Evolutionary conservation across 2,329 filamentous ascomycete species (phyloP).

Genomic region (Pseudogymnoascus verrucosus): DNA sequence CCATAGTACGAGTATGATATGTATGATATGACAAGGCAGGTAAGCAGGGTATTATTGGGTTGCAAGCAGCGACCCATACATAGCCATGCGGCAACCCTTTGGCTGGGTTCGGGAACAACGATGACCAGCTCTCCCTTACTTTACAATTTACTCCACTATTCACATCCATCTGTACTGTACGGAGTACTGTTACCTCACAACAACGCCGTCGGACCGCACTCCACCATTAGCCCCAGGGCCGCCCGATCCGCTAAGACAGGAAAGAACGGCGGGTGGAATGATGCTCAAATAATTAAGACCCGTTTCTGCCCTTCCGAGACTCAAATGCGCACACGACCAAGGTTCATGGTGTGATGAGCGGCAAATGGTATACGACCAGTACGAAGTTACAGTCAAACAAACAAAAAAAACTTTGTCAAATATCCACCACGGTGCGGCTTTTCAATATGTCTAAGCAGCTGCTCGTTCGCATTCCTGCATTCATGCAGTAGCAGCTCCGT

Average conservation of each 20-base stretch:
- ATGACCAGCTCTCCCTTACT: conserved; percentile 1
- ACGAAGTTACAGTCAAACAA: not conserved
- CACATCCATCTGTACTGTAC: not conserved
- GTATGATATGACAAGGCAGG: not conserved
- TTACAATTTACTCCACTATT: not conserved
- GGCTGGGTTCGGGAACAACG: conserved; percentile 2
- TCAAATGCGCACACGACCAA: not conserved
- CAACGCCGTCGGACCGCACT: not conserved
- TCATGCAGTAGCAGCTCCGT: not conserved
- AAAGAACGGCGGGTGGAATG: not conserved
- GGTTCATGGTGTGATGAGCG: not conserved
- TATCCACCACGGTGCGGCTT: not conserved
- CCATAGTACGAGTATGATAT: not conserved
- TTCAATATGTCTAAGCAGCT: not conserved
- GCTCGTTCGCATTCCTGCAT: not conserved
- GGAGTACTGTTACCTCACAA: not conserved
- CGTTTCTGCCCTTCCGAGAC: conserved; percentile 3
- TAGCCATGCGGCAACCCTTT: conserved; percentile 5
- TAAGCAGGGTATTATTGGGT: not conserved
- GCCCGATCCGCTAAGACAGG: not conserved
- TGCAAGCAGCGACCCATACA: not conserved
- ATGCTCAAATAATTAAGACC: not conserved
- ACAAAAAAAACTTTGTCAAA: not conserved
- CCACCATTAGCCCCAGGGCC: not conserved
- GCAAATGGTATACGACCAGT: not conserved